Evolutionary conservation across 2,329 filamentous ascomycete species (phyloP).

Genomic region (Neofusicoccum kwambonambiense): DNA sequence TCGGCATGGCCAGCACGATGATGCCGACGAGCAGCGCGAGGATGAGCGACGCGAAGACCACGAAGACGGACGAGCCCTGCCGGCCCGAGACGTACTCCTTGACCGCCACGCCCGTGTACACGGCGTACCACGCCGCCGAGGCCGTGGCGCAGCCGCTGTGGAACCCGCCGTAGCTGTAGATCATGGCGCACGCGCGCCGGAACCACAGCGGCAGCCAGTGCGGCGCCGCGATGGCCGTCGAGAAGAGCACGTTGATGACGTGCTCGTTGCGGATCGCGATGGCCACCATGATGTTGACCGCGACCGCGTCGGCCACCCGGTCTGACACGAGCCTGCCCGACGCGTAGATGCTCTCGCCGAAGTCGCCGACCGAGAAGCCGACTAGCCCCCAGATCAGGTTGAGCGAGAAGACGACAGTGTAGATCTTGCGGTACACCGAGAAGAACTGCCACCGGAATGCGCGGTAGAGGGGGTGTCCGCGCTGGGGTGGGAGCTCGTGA

Average conservation of each 20-base stretch:
- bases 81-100: slow-evolving; percentile 24
- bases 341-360: neutral
- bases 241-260: slow-evolving; percentile 32
- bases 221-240: slow-evolving; percentile 32
- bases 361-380: neutral
- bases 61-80: slow-evolving; percentile 19
- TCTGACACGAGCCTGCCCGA: neutral
- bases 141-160: slow-evolving; percentile 34
- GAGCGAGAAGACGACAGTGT: slow-evolving; percentile 8
- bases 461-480: neutral
- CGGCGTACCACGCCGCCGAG: slow-evolving; percentile 43
- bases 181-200: slow-evolving; percentile 26
- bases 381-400: slow-evolving; percentile 14
- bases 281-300: slow-evolving; percentile 33
- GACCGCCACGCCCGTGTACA: slow-evolving; percentile 36
- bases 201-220: slow-evolving; percentile 27
- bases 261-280: slow-evolving; percentile 34
- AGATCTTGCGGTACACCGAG: slow-evolving; percentile 16
- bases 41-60: slow-evolving; percentile 26
- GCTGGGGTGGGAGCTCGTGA: neutral
- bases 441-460: slow-evolving; percentile 14
- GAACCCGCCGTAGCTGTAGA: slow-evolving; percentile 36
- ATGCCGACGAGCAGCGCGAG: slow-evolving; percentile 26
- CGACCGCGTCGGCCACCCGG: slow-evolving; percentile 29
- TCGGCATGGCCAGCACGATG: slow-evolving; percentile 27